phyloP scores from a whole-genome alignment of 139 green algal genomes.

The Coelastrella sp. region DNA sequence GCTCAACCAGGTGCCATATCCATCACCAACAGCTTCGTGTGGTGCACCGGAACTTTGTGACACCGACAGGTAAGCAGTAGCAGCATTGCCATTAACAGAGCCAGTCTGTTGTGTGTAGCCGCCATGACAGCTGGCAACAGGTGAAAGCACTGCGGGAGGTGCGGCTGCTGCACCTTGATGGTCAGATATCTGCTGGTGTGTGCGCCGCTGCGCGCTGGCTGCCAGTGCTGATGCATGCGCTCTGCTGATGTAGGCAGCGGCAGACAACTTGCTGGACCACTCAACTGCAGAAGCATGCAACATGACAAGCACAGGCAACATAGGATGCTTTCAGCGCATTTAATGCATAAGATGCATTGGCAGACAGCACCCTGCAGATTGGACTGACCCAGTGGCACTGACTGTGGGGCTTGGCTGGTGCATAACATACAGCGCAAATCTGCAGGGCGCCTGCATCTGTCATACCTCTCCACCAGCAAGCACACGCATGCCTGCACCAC shows the following conservation, averaged over 20 bases:
- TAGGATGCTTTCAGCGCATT: background rate
- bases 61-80: background rate
- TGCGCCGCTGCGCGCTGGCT: conserved; percentile 16
- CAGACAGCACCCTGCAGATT: background rate
- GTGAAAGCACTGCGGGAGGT: background rate
- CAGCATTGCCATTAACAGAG: background rate
- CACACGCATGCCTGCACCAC: too few species aligned
- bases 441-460: too few species aligned
- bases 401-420: too few species aligned
- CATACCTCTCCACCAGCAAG: too few species aligned
- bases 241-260: conserved; percentile 44
- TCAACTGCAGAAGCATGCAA: background rate
- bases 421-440: too few species aligned
- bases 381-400: too few species aligned
- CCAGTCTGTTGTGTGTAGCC: background rate
- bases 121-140: background rate
- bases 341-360: background rate
- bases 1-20: background rate
- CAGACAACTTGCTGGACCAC: conserved; percentile 31
- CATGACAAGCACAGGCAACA: background rate
- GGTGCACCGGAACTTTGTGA: background rate
- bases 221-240: conserved; percentile 41
- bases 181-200: background rate
- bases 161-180: background rate
- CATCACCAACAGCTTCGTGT: background rate